Evolutionary conservation across 345 rosid genomes (phyloP).

Genomic region (Eucalyptus tenuipes): DNA sequence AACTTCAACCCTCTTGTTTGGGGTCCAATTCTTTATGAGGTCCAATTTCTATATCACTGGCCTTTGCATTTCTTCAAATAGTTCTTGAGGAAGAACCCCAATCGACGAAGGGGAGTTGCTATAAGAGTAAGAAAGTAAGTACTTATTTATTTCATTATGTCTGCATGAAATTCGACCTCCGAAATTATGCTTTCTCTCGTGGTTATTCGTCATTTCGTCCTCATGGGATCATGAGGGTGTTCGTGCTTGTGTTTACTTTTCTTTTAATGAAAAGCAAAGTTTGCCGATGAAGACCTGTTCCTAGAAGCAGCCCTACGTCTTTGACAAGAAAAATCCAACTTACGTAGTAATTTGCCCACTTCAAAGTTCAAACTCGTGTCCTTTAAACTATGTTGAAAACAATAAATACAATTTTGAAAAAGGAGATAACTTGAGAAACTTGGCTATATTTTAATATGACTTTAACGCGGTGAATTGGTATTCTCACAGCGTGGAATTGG

Average conservation of each 20-base stretch:
- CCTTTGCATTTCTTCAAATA: neutral
- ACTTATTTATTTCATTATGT: fast-evolving
- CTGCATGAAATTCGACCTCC: neutral
- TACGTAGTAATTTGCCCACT: neutral
- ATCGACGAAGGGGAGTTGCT: neutral
- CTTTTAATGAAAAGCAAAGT: neutral
- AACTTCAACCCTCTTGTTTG: neutral
- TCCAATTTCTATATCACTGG: neutral
- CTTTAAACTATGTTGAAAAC: neutral
- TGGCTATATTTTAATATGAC: neutral
- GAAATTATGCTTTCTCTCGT: neutral
- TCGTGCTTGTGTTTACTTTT: neutral
- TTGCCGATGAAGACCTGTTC: neutral
- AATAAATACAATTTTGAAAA: neutral
- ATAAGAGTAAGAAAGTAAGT: fast-evolving
- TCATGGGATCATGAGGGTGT: neutral
- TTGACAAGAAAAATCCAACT: no score
- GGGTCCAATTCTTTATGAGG: neutral
- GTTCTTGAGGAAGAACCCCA: neutral
- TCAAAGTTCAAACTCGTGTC: neutral
- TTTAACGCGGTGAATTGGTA: neutral
- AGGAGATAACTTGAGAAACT: neutral
- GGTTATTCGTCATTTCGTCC: no score
- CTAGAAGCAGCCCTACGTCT: no score
- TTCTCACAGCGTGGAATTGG: neutral